Evolutionary conservation across 805 yeast species (phyloP), one percentile per base, ranked within the genome.

Genomic region (Wickerhamiella dianesei): DNA sequence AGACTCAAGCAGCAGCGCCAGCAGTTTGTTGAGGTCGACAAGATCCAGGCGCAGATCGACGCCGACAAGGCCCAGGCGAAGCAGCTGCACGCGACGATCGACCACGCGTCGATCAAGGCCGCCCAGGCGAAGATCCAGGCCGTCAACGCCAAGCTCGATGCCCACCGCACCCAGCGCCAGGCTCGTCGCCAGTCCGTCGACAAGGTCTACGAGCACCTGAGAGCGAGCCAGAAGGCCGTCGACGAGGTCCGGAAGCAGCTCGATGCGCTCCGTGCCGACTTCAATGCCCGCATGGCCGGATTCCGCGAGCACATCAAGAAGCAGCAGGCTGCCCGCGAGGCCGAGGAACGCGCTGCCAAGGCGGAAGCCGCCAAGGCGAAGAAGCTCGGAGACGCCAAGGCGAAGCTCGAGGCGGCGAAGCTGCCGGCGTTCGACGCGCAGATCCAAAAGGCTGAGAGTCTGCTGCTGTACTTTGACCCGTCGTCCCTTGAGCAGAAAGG

Each of bases 401-500:
- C 76, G 59, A 76, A 83, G 69, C 74, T 77, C 45, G 82, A 77
- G 52, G 87, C 87, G 42, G 76, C 82, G 21, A 64, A 66, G 40
- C 67, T 67, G 56, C 95, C 97, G 22, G 97, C 96, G 21, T 88
- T 82, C 67, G 76, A 80, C 49, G 68, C 68, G 41, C 95, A 92
- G 67, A 80, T 89, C 58, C 72, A 73, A 54, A 70, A 80, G 52
- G 82, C 92, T 59, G 84, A 87, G 64, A 69, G 74, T 47, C 72
- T 87, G 61, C 72, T 88, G 62, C 60, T 68, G 35, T 76, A 76
- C 65, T 84, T 92, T 56, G 95, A 87, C 61, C 92, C 94, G 55
- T 61, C 80, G 42, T 79, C 76, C 65, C 6, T 29, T 14, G 77
- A 82, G 44, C 67, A 65, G 21, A 60, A 60, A 45, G 57, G 53